Base-by-base conservation (phyloP, 768 basidiomycete genomes). In the Kondoa subrosea region DNA sequence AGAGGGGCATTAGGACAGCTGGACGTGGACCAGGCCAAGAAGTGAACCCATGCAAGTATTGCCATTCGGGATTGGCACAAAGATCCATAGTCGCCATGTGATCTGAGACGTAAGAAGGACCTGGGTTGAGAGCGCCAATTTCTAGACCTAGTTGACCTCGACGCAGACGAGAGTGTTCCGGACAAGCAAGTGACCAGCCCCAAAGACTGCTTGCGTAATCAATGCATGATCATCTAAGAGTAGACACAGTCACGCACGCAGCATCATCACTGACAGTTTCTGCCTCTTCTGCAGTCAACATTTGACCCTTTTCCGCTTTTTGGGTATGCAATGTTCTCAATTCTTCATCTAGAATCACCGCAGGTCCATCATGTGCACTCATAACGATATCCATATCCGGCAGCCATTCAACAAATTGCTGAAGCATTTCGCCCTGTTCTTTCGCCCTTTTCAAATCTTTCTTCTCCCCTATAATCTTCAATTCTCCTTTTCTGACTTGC, bases 1-100 rank as follows among this genome's bases (percentile, higher is more conserved):
- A 88, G 40, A 99, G 83, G 3, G 75, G 76, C 30, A 64, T 56
- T 1, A 74, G 70, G 34, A 62, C 56, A 2, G 65, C 29, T 1
- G 74, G 74, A 4, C 70, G 58, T 56, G 70, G 69, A 25, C 74
- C 74, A 29, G 68, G 67, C 74, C 74, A 75, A 12, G 74, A 66
- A 27, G 77, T 76, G 64, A 77, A 73, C 15, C 78, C 74, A 56
- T 75, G 74, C 16, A 75, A 59, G 68, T 74, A 73, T 66, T 75
- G 74, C 74, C 74, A 75, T 66, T 77, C 74, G 2, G 78, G 78
- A 65, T 78, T 76, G 8, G 65, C 56, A 73, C 78, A 79, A 27
- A 78, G 63, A 67, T 78, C 75, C 76, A 77, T 77, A 50, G 75
- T 67, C 8, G 57, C 40, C 2, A 67, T 29, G 65, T 77, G 77